Conservation (phyloP, 441 rosid genomes). For the Lepidium campestre region DNA sequence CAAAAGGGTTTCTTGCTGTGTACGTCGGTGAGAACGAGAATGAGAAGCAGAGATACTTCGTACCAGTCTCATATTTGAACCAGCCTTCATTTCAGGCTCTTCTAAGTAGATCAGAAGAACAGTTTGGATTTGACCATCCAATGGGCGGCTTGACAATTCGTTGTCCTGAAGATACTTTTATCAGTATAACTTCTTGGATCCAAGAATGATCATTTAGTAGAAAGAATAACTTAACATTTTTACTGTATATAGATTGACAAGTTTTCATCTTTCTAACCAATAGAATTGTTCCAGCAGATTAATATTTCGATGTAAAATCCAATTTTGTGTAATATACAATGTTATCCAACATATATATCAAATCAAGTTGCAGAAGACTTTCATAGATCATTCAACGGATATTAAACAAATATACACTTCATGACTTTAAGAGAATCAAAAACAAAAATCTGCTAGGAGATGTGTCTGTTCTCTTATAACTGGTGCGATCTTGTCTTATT, state of each 20-base stretch:
- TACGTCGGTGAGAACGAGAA: constrained; percentile 32
- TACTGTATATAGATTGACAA: constrained; percentile 1
- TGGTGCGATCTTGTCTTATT: too few species aligned
- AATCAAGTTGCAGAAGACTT: too few species aligned
- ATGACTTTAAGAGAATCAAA: too few species aligned
- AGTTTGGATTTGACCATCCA: constrained; percentile 46
- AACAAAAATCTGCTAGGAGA: too few species aligned
- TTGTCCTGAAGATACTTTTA: constrained; percentile 39
- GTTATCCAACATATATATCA: too few species aligned
- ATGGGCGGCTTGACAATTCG: constrained; percentile 56
- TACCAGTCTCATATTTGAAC: constrained; percentile 31
- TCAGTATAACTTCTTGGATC: constrained; percentile 27
- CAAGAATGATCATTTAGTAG: not conserved
- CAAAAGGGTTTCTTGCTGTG: constrained; percentile 28
- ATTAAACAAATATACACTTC: too few species aligned
- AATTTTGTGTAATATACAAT: too few species aligned
- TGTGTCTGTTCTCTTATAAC: too few species aligned
- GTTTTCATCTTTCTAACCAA: not conserved
- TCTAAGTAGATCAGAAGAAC: constrained; percentile 35
- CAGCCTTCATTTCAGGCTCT: constrained; percentile 31
- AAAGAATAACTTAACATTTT: not conserved
- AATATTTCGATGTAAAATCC: not conserved
- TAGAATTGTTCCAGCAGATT: not conserved
- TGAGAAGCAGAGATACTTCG: constrained; percentile 27
- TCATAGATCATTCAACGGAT: too few species aligned